phyloP scores from a whole-genome alignment of 2,329 filamentous ascomycete species.

The Ophiostoma australiae region DNA sequence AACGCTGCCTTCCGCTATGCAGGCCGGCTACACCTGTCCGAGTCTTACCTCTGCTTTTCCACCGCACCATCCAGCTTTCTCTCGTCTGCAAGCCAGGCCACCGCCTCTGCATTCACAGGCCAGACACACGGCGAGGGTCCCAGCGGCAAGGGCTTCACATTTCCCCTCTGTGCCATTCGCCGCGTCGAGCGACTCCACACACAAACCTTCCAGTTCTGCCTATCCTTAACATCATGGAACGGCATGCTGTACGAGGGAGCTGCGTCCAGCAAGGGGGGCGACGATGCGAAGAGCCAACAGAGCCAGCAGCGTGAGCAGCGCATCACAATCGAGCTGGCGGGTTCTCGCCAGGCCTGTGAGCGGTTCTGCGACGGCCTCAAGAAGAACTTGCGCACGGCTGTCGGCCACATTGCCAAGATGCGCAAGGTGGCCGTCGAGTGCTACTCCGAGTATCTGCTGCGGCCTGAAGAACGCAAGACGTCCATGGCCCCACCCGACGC shows the following conservation, averaged over 20 bases:
- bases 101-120: conserved; percentile 80
- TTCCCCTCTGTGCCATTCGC: conserved; percentile 85
- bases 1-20: conserved; percentile 78
- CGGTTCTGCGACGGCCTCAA: conserved; percentile 95
- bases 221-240: conserved; percentile 96
- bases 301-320: conserved; percentile 60
- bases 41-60: conserved; percentile 94
- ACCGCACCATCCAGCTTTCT: conserved; percentile 86
- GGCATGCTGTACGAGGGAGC: conserved; percentile 54
- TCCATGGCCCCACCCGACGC: conserved; percentile 73
- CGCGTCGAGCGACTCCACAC: conserved; percentile 90
- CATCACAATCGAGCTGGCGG: conserved; percentile 85
- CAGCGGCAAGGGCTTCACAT: conserved; percentile 90
- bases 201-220: conserved; percentile 82
- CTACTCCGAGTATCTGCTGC: conserved; percentile 81
- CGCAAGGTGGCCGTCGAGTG: conserved; percentile 75
- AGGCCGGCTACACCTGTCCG: conserved; percentile 88
- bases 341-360: conserved; percentile 83
- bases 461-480: conserved; percentile 59
- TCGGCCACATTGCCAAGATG: conserved; percentile 81
- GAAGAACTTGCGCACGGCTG: conserved; percentile 76
- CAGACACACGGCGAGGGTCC: conserved; percentile 91
- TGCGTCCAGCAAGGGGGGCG: conserved; percentile 35
- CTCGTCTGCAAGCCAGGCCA: conserved; percentile 69
- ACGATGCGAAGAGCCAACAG: conserved; percentile 23